Evolutionary conservation across 75 land plant species (phyloP).

Genomic region (Cryptomeria japonica): DNA sequence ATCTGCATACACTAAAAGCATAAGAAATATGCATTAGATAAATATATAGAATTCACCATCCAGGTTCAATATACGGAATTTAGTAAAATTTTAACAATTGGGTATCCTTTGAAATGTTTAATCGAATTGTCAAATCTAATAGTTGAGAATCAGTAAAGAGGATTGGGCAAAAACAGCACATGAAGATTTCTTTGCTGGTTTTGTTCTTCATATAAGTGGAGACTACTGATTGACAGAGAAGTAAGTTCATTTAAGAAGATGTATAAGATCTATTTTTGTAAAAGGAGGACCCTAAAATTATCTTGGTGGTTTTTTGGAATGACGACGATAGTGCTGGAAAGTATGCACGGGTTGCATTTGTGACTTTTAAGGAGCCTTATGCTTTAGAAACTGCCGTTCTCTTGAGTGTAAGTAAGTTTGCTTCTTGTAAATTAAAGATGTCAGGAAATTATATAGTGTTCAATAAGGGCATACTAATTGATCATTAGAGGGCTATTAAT

Average conservation of each 20-base stretch:
- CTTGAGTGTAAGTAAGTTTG: conserved; percentile 8
- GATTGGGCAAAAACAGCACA: not conserved
- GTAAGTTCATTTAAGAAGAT: not conserved
- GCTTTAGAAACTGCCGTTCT: not conserved
- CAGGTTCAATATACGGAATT: no score
- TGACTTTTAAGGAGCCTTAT: conserved; percentile 9
- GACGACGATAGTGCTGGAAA: not conserved
- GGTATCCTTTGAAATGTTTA: not conserved
- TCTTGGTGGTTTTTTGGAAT: not conserved
- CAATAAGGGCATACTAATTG: not conserved
- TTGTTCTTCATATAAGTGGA: not conserved
- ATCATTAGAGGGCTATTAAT: not conserved
- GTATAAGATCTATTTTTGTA: not conserved
- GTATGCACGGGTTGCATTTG: conserved; percentile 4
- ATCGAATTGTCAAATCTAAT: not conserved
- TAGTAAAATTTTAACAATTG: no score
- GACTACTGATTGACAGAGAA: not conserved
- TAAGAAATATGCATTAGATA: no score
- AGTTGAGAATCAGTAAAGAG: not conserved
- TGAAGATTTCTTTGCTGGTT: not conserved
- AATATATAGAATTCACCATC: no score
- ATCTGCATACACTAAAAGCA: not conserved
- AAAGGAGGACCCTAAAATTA: not conserved
- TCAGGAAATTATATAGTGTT: not conserved
- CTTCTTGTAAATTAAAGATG: not conserved